Evolutionary conservation across 2,329 filamentous ascomycete genomes (phyloP).

Genomic region (Beauveria australis): DNA sequence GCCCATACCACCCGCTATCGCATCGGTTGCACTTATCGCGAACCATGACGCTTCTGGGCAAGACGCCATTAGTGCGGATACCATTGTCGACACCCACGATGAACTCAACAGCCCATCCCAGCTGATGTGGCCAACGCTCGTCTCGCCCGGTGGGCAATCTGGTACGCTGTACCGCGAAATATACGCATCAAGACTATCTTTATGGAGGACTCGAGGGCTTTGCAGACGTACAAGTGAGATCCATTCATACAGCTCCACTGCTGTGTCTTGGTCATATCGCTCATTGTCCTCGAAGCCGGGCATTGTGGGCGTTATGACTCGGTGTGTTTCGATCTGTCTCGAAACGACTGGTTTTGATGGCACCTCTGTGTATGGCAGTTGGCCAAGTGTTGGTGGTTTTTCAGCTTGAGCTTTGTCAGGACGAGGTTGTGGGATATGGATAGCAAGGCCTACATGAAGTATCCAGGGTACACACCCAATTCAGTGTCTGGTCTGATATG

Average conservation of each 20-base stretch:
- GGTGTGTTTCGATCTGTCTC: conserved; percentile 8
- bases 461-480: conserved; percentile 70
- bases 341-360: neutral
- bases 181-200: conserved; percentile 58
- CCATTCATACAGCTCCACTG: conserved; percentile 64
- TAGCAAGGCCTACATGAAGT: conserved; percentile 6
- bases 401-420: neutral
- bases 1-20: conserved; percentile 36
- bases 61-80: conserved; percentile 36
- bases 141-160: conserved; percentile 22
- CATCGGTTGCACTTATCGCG: conserved; percentile 43
- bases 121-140: conserved; percentile 40
- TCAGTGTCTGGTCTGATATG: conserved; percentile 57
- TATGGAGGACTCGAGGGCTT: conserved; percentile 52
- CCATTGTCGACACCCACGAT: conserved; percentile 40
- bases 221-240: conserved; percentile 57
- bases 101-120: conserved; percentile 53
- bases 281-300: conserved; percentile 30
- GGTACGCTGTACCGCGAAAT: conserved; percentile 60
- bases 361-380: neutral
- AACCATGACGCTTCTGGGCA: conserved; percentile 46
- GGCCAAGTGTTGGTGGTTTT: neutral
- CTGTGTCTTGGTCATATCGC: conserved; percentile 51
- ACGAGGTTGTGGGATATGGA: neutral
- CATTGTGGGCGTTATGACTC: conserved; percentile 19